phyloP scores from a whole-genome alignment of 2,329 filamentous ascomycete genomes.

The Pyrenochaeta sp. region DNA sequence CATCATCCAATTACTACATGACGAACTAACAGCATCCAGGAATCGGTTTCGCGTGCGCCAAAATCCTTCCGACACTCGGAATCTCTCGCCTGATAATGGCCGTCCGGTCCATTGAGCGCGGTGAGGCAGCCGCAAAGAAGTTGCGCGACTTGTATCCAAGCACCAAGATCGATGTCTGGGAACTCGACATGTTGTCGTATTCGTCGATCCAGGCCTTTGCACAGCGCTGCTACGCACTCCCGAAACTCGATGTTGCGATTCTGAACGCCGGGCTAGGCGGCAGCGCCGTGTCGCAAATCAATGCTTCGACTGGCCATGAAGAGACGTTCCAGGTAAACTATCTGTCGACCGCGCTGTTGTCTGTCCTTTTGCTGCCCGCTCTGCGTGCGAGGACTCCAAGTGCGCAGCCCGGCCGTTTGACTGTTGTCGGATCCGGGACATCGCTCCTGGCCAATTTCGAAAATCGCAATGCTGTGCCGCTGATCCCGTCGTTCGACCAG shows the following conservation, averaged over 20 bases:
- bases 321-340: constrained; percentile 62
- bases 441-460: constrained; percentile 8
- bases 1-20: too few species aligned
- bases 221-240: constrained; percentile 11
- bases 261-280: constrained; percentile 45
- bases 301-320: constrained; percentile 38
- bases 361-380: constrained; percentile 54
- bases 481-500: constrained; percentile 25
- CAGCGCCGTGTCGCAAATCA: constrained; percentile 16
- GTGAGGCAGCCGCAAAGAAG: constrained; percentile 31
- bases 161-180: constrained; percentile 33
- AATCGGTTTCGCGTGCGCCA: neutral
- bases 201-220: constrained; percentile 31
- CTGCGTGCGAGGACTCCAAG: constrained; percentile 19
- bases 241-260: constrained; percentile 34
- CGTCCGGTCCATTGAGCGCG: constrained; percentile 34
- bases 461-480: constrained; percentile 11
- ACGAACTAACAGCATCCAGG: too few species aligned
- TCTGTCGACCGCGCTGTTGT: constrained; percentile 61
- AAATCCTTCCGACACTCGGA: neutral
- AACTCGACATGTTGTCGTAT: constrained; percentile 34
- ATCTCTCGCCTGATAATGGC: constrained; percentile 37
- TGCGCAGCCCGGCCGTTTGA: constrained; percentile 12
- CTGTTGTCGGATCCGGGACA: constrained; percentile 13
- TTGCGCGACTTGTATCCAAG: constrained; percentile 16